phyloP scores from a whole-genome alignment of 225 moss, liverwort and hornwort species.

The Physcomitrellopsis africana region DNA sequence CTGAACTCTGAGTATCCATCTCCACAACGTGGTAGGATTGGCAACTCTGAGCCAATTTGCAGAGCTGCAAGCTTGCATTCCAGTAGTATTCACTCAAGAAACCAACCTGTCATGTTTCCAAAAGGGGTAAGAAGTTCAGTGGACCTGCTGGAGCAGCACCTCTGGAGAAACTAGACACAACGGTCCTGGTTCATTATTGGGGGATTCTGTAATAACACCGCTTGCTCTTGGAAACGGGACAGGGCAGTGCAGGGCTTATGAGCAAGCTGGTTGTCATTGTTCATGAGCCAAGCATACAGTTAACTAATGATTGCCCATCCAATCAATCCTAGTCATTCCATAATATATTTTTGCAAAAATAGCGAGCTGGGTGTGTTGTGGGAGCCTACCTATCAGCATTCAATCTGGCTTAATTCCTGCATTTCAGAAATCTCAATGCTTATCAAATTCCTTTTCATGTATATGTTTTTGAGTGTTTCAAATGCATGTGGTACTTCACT shows the following conservation, averaged over 20 bases:
- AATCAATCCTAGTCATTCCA: neutral
- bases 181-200: neutral
- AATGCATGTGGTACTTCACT: too few relatives aligned
- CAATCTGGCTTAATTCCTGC: too few relatives aligned
- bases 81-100: neutral
- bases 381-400: too few relatives aligned
- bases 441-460: too few relatives aligned
- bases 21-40: neutral
- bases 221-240: neutral
- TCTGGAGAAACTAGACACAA: neutral
- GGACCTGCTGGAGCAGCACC: neutral
- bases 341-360: too few relatives aligned
- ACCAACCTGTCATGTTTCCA: too few relatives aligned
- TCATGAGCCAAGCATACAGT: neutral
- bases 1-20: neutral
- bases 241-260: neutral
- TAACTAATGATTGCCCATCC: conserved; percentile 2
- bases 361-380: too few relatives aligned
- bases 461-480: too few relatives aligned
- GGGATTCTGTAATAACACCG: neutral
- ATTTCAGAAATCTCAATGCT: too few relatives aligned
- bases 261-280: neutral
- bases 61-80: neutral
- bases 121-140: neutral
- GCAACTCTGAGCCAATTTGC: neutral